A percentile compares a stretch with the other conserved stretches of the same genome.
Evolutionary conservation across 2,329 filamentous ascomycete genomes (phyloP).

Genomic region (Verticillium isaacii): DNA sequence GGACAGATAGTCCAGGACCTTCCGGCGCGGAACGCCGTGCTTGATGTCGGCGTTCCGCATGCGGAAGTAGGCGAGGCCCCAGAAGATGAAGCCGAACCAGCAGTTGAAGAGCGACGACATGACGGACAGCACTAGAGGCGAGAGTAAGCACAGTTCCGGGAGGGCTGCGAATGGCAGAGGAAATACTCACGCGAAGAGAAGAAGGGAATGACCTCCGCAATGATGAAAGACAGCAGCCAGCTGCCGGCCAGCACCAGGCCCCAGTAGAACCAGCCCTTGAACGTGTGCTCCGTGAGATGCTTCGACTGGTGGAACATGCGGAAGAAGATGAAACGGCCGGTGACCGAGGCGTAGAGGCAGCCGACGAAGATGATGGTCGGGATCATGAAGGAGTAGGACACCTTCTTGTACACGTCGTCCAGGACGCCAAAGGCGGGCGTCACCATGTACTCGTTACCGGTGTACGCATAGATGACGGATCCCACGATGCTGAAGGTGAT

Average conservation of each 20-base stretch:
- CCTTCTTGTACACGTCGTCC: constrained; percentile 75
- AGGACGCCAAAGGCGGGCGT: constrained; percentile 84
- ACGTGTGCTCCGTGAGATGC: constrained; percentile 76
- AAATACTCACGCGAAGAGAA: constrained; percentile 64
- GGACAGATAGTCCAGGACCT: constrained; percentile 44
- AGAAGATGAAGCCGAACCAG: constrained; percentile 95
- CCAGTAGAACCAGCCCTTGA: constrained; percentile 79
- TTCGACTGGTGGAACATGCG: constrained; percentile 71
- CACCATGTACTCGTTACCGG: constrained; percentile 84
- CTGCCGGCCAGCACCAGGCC: constrained; percentile 42
- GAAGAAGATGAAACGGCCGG: constrained; percentile 88
- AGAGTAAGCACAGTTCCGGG: not conserved
- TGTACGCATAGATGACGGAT: constrained; percentile 75
- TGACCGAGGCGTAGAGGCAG: constrained; percentile 85
- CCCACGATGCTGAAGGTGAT: constrained; percentile 85
- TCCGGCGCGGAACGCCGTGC: constrained; percentile 45
- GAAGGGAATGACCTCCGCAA: constrained; percentile 90
- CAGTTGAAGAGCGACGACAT: constrained; percentile 88
- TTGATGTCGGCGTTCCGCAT: constrained; percentile 65
- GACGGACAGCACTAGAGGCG: constrained; percentile 53
- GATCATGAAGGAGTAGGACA: constrained; percentile 92
- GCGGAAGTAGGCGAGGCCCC: constrained; percentile 74
- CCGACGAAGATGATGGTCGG: constrained; percentile 91
- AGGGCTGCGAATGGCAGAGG: constrained; percentile 23
- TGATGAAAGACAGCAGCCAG: constrained; percentile 88